Conservation (phyloP, 306 rosid species). For the Vigna radiata region DNA sequence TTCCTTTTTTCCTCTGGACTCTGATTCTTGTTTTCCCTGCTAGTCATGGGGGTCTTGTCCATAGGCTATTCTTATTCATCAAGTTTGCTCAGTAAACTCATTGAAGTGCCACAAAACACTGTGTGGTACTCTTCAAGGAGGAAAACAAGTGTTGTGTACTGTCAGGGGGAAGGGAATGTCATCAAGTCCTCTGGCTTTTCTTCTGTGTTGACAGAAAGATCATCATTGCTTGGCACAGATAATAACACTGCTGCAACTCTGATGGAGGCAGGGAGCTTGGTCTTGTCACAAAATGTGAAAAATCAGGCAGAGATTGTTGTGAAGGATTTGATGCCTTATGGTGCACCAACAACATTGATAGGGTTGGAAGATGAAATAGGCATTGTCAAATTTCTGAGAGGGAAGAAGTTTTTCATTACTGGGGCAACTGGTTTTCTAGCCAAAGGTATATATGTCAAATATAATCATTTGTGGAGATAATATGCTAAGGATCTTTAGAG, state of each 20-base stretch:
- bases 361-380: constrained; percentile 82
- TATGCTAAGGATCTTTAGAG: not conserved
- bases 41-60: constrained; percentile 74
- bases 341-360: constrained; percentile 49
- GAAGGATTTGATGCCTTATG: constrained; percentile 73
- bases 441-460: constrained; percentile 58
- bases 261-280: constrained; percentile 76
- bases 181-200: constrained; percentile 57
- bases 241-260: constrained; percentile 52
- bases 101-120: constrained; percentile 44
- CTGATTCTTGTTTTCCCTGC: constrained; percentile 33
- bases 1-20: constrained; percentile 17
- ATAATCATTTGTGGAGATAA: not conserved
- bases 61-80: constrained; percentile 48
- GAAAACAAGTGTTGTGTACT: constrained; percentile 47
- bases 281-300: constrained; percentile 61
- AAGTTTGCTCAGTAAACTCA: constrained; percentile 45
- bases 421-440: constrained; percentile 97
- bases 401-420: constrained; percentile 79
- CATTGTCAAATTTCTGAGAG: constrained; percentile 78
- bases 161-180: constrained; percentile 70
- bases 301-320: constrained; percentile 55
- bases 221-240: constrained; percentile 53
- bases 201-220: constrained; percentile 56
- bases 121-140: constrained; percentile 48